These are phyloP conservation scores for Phytophthora pinifolia DNA, from an alignment of 352 stramenopile species.

Conservation along the genomic window DNA sequence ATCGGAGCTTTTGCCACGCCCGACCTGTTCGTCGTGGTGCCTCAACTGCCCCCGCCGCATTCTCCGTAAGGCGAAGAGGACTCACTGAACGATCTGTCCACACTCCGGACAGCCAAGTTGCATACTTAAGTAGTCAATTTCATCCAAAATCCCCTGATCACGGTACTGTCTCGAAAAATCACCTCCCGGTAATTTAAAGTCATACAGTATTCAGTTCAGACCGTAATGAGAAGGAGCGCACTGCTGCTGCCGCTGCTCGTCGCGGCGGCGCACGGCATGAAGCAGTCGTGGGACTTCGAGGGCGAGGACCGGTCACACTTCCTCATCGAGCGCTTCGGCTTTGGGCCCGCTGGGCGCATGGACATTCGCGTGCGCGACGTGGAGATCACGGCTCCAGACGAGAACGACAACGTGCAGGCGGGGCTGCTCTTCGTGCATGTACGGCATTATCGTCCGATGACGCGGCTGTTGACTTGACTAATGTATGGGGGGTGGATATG, in stretches of 20 bases:
- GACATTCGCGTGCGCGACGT: constrained; percentile 75
- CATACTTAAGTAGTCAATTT: too few species aligned
- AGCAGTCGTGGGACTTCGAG: constrained; percentile 76
- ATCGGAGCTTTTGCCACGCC: constrained; percentile 11
- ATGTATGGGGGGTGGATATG: background rate
- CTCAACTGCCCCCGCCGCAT: constrained; percentile 10
- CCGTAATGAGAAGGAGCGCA: constrained; percentile 1
- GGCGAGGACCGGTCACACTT: constrained; percentile 79
- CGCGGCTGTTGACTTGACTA: background rate
- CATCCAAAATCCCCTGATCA: too few species aligned
- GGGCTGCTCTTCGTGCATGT: constrained; percentile 74
- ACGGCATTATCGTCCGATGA: constrained; percentile 5
- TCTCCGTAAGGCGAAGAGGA: constrained; percentile 76
- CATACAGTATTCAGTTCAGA: background rate
- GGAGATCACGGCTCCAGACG: constrained; percentile 4
- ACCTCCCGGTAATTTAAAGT: background rate
- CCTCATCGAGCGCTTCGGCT: constrained; percentile 91
- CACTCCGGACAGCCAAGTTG: too few species aligned
- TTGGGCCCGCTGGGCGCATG: constrained; percentile 61
- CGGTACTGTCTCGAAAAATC: too few species aligned
- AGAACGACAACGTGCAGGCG: constrained; percentile 24
- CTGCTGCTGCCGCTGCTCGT: background rate
- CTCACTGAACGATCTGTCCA: constrained; percentile 94
- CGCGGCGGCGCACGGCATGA: constrained; percentile 43
- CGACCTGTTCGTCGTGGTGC: constrained; percentile 8